Base-by-base conservation (phyloP, 1,139 yeast genomes). In the Yamadazyma siamensis region DNA sequence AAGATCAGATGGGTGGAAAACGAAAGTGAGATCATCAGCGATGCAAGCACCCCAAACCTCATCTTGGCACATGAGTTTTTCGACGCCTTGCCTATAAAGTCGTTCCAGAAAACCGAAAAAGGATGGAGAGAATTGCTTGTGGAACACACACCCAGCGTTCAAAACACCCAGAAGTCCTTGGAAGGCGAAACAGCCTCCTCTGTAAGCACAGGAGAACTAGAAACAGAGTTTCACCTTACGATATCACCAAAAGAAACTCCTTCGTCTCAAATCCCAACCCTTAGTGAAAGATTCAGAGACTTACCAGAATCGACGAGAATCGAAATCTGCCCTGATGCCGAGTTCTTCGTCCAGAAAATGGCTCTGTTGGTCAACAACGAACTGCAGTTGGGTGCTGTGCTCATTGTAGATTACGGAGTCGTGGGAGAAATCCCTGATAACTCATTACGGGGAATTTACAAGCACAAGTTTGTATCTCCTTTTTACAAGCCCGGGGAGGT, bases 111-210 rank as follows among this genome's bases (percentile, higher is more conserved):
- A 41, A 76, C 84, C 0, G 59, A 63, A 19, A 54, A 71, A 12
- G 86, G 87, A 1, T 86, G 95, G 95, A 64, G 91, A 43, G 95
- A 86, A 50, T 65, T 76, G 25, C 50, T 83, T 26, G 94, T 86
- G 17, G 94, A 68, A 35, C 71, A 66, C 35, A 52, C 70, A 0
- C 53, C 62, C 3, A 54, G 63, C 29, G 71, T 66, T 3, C 34
- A 32, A 6, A 26, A 29, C 27, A 34, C 33, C n/a, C 43, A 18
- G 13, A 15, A 26, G 6, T 9, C 26, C 28, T n/a, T 15, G 12
- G 24, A 19, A 10, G 15, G 11, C 3, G 4, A 44, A 29, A 18
- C 20, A 8, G 10, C 7, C 7, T 7, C 7, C 10, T 8, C 20
- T 18, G 10, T 18, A 8, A 10, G 20, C 10, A n/a, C n/a, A n/a